Evolutionary conservation across 768 basidiomycete genomes (phyloP), one percentile per base, ranked within the genome.

Genomic region (Lactarius tabidus): DNA sequence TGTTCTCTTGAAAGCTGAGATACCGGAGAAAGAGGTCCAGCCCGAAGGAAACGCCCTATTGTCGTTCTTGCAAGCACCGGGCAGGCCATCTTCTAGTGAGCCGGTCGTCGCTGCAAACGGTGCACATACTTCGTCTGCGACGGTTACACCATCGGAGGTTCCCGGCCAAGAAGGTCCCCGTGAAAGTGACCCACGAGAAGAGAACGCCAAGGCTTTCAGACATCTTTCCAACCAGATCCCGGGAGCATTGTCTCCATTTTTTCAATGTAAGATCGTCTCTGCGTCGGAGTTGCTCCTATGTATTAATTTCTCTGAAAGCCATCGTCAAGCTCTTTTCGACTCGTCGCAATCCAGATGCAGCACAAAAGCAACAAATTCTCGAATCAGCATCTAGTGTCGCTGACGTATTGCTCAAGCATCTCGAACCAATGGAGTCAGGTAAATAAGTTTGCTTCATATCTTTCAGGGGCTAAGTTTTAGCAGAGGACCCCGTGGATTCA

Each of bases 311-410:
- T 62, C 20, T 26, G 18, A 55, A 61, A 95, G 93, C 93, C 17
- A 85, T 93, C 71, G 87, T 93, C 66, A 93, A 94, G 76, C 81
- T 95, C 75, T 90, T 95, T 75, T 86, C 92, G 72, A 85, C 86
- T 15, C 81, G 92, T 65, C 85, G 93, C 23, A 91, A 85, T 71
- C 83, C 86, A 12, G 94, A 96, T 70, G 66, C 82, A 4, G 70
- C 80, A 18, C 93, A 95, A 73, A 89, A 84, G 75, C 87, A 89
- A 72, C 90, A 91, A 71, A 90, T 95, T 17, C 72, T 79, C 20
- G 83, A 85, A 26, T 85, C 91, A 2, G 88, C 93, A 0, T 77
- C 80, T 56, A 76, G 85, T 20, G 75, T 99, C 35, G 90, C 95
- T 0, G 77, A 82, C 1, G 80, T 95, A 26, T 82, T 96, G 76